Conservation (phyloP, 495 filamentous ascomycete species). For the Hypoxylon lenormandii region DNA sequence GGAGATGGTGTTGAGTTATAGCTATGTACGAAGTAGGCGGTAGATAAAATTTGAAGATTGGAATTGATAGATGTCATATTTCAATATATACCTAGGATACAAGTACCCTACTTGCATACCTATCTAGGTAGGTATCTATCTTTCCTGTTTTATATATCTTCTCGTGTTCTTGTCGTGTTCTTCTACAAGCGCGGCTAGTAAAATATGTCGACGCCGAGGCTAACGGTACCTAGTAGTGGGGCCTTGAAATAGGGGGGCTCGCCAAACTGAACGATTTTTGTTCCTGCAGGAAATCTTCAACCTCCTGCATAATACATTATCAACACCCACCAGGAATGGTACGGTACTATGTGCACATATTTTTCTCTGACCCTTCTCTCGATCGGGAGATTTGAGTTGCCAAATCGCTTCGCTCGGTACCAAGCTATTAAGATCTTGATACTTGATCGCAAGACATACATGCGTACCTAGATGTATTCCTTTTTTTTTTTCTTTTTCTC, state of each 20-base stretch:
- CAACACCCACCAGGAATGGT: constrained; percentile 35
- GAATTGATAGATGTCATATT: too few species aligned
- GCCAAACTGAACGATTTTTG: constrained; percentile 10
- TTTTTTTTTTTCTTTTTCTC: constrained; percentile 4
- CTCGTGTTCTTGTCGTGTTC: neutral
- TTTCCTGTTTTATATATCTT: too few species aligned
- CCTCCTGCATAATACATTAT: constrained; percentile 48
- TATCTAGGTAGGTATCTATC: too few species aligned
- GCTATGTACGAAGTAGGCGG: neutral
- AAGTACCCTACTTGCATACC: too few species aligned
- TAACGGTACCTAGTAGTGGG: constrained; percentile 17
- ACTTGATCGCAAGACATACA: too few species aligned
- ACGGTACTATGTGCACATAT: constrained; percentile 8
- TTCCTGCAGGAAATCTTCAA: constrained; percentile 44
- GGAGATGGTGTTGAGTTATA: constrained; percentile 31
- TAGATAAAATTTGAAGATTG: too few species aligned
- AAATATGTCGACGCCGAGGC: constrained; percentile 6
- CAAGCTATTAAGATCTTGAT: too few species aligned
- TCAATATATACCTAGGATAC: too few species aligned
- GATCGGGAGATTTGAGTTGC: neutral
- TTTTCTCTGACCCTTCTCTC: neutral
- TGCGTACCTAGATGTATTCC: too few species aligned
- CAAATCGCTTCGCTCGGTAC: too few species aligned
- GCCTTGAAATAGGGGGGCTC: constrained; percentile 18
- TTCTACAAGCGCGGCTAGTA: constrained; percentile 20